phyloP scores from a whole-genome alignment of 208 protist species.

The Leishmania mexicana region DNA sequence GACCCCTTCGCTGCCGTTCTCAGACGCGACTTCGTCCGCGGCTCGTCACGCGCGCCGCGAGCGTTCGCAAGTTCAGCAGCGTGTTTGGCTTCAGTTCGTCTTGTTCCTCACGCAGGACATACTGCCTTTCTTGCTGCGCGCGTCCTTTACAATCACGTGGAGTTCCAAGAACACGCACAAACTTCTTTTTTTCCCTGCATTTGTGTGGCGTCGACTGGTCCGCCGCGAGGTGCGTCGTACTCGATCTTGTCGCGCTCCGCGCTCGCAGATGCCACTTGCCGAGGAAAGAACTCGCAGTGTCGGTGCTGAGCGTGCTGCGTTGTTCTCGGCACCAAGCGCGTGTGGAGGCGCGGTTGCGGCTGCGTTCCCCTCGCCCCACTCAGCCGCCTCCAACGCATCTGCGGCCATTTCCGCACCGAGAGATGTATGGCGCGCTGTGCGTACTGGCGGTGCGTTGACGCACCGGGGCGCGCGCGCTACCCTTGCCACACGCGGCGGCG shows the following conservation, averaged over 20 bases:
- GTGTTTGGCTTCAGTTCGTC: conserved; percentile 61
- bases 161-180: conserved; percentile 44
- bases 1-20: not conserved
- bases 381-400: not conserved
- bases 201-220: conserved; percentile 56
- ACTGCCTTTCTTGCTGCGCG: conserved; percentile 55
- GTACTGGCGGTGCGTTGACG: not conserved
- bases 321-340: not conserved
- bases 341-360: not conserved
- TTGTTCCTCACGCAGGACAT: conserved; percentile 74
- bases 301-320: not conserved
- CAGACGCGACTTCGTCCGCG: conserved; percentile 16
- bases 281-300: not conserved
- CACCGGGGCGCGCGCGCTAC: conserved; percentile 5
- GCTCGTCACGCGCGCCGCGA: conserved; percentile 22
- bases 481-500: conserved; percentile 2
- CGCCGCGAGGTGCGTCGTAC: conserved; percentile 40
- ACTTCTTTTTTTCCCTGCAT: conserved; percentile 57
- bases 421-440: not conserved
- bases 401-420: not conserved
- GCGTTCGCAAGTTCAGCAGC: conserved; percentile 71
- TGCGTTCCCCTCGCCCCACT: not conserved
- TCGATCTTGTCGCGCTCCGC: not conserved
- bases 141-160: conserved; percentile 69
- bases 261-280: not conserved